phyloP scores from a whole-genome alignment of 2,329 filamentous ascomycete species.

The Beauveria asiatica region DNA sequence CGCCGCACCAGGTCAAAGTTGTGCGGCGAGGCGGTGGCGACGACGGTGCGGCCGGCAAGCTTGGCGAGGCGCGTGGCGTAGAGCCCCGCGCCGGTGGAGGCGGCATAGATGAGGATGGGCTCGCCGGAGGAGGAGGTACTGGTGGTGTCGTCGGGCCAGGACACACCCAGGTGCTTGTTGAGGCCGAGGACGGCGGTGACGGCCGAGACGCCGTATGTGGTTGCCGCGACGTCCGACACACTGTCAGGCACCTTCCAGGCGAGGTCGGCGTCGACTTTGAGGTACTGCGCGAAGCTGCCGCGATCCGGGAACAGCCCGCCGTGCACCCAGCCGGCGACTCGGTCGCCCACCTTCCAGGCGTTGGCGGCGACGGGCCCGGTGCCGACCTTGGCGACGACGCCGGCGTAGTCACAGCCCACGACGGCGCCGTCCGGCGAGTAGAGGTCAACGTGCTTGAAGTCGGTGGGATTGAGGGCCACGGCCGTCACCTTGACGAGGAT shows the following conservation, averaged over 20 bases:
- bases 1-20: constrained; percentile 34
- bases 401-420: constrained; percentile 24
- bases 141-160: constrained; percentile 6
- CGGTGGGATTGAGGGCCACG: constrained; percentile 25
- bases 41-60: constrained; percentile 34
- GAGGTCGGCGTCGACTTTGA: constrained; percentile 17
- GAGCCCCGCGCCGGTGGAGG: constrained; percentile 36
- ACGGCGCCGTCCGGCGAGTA: constrained; percentile 21
- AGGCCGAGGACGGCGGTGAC: constrained; percentile 19
- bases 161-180: constrained; percentile 18
- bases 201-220: constrained; percentile 23
- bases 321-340: constrained; percentile 19
- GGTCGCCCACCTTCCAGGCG: constrained; percentile 16
- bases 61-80: constrained; percentile 37
- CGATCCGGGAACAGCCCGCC: constrained; percentile 18
- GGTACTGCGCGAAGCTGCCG: constrained; percentile 22
- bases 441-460: constrained; percentile 22
- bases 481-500: constrained; percentile 22
- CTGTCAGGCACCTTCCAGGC: constrained; percentile 19
- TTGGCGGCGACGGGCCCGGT: constrained; percentile 11
- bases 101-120: constrained; percentile 39
- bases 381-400: constrained; percentile 24
- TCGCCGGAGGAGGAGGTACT: constrained; percentile 9
- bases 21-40: constrained; percentile 32
- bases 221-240: constrained; percentile 16